phyloP scores from a whole-genome alignment of 352 stramenopile genomes.

The Phytophthora podocarpi region DNA sequence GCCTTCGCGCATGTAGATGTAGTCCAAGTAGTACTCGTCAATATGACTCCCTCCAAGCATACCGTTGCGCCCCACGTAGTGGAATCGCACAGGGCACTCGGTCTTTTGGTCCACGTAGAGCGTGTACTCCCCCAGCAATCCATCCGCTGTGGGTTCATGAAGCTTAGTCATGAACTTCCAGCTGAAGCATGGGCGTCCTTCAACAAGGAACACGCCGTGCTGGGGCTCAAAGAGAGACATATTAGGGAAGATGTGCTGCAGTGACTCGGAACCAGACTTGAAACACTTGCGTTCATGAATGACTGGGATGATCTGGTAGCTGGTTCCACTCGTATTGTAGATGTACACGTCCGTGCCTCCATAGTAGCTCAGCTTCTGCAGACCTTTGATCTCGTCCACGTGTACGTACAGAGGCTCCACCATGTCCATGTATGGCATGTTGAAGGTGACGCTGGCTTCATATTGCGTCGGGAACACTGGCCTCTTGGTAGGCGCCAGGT shows the following conservation, averaged over 20 bases:
- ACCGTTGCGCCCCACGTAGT: constrained; percentile 86
- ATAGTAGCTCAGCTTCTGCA: constrained; percentile 90
- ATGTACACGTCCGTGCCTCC: constrained; percentile 89
- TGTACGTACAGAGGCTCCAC: constrained; percentile 89
- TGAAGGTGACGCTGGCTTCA: constrained; percentile 85
- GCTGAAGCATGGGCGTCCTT: constrained; percentile 75
- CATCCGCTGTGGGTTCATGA: constrained; percentile 58
- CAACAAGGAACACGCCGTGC: constrained; percentile 76
- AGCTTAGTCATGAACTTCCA: constrained; percentile 81
- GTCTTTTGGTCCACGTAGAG: constrained; percentile 83
- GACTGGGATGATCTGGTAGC: constrained; percentile 86
- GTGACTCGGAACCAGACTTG: constrained; percentile 42
- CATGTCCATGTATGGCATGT: constrained; percentile 91
- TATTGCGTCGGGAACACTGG: constrained; percentile 84
- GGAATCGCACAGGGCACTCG: constrained; percentile 81
- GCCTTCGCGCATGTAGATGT: constrained; percentile 84
- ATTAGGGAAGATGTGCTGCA: constrained; percentile 89
- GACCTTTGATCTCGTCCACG: constrained; percentile 67
- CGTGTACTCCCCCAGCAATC: constrained; percentile 84
- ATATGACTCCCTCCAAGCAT: constrained; percentile 89
- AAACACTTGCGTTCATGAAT: constrained; percentile 83
- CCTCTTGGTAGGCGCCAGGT: constrained; percentile 67
- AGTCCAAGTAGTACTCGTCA: constrained; percentile 92
- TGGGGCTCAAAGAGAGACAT: constrained; percentile 85
- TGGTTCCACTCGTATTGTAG: constrained; percentile 78